Conservation (phyloP, 73 alveolate genomes). For the Urostyla sp. region DNA sequence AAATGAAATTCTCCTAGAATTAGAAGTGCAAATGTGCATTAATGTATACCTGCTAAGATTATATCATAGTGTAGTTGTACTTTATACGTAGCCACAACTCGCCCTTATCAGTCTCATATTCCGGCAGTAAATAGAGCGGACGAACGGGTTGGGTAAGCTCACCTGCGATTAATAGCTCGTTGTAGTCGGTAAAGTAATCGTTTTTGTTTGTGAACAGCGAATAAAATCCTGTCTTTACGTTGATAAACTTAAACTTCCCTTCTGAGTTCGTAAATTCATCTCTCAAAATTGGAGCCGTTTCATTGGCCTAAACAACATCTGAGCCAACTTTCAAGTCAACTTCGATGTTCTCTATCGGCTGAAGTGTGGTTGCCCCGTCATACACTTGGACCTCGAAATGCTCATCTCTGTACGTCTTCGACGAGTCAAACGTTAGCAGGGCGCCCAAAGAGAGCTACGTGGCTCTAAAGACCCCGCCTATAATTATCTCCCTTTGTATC, state of each 20-base stretch:
- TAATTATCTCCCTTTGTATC: background rate
- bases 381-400: background rate
- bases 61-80: no score
- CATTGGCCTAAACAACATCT: background rate
- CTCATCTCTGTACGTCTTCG: background rate
- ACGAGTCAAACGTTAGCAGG: background rate
- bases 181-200: background rate
- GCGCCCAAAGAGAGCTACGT: no score
- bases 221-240: background rate
- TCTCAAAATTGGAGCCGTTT: background rate
- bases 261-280: background rate
- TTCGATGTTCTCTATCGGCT: background rate
- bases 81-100: conserved; percentile 9
- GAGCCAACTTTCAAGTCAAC: background rate
- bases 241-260: conserved; percentile 28
- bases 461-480: conserved; percentile 27
- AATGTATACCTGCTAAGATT: background rate
- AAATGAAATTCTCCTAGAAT: background rate
- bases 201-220: background rate
- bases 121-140: background rate
- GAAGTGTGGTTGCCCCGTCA: background rate
- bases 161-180: background rate
- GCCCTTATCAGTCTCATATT: conserved; percentile 9
- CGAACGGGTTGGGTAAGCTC: background rate
- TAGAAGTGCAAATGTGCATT: background rate